Percentiles rank a stretch among this genome's conserved stretches.
phyloP scores from a whole-genome alignment of 257 asterid species.

The Jaltomata sinuosa region DNA sequence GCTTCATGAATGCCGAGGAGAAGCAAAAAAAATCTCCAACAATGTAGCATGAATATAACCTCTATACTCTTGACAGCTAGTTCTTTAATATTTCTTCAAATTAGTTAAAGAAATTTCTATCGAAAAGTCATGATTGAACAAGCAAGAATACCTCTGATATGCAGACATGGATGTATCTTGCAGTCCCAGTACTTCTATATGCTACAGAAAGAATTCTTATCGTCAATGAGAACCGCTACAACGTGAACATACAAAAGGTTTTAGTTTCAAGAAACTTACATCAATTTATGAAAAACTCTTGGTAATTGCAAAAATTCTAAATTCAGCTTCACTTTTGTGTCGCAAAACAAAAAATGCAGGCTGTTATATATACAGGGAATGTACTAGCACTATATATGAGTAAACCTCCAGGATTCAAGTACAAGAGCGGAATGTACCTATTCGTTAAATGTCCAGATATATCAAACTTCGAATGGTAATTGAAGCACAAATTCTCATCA shows the following conservation, averaged over 20 bases:
- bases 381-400: conserved; percentile 83
- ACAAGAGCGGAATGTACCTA: conserved; percentile 94
- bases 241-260: conserved; percentile 59
- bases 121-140: neutral
- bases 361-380: conserved; percentile 75
- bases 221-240: conserved; percentile 41
- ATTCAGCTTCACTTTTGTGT: neutral
- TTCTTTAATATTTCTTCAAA: neutral
- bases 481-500: neutral
- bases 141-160: neutral
- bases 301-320: neutral
- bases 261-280: neutral
- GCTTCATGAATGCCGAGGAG: neutral
- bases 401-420: conserved; percentile 69
- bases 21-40: neutral
- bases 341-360: conserved; percentile 32
- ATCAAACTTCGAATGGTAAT: conserved; percentile 75
- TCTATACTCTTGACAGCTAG: neutral
- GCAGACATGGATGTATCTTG: conserved; percentile 92
- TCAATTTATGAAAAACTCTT: neutral
- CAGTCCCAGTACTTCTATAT: conserved; percentile 51
- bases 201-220: conserved; percentile 57
- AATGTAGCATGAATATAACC: neutral
- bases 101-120: neutral
- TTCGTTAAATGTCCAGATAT: conserved; percentile 82